phyloP scores from a whole-genome alignment of 495 filamentous ascomycete genomes.

The Hyaloscypha bicolor region DNA sequence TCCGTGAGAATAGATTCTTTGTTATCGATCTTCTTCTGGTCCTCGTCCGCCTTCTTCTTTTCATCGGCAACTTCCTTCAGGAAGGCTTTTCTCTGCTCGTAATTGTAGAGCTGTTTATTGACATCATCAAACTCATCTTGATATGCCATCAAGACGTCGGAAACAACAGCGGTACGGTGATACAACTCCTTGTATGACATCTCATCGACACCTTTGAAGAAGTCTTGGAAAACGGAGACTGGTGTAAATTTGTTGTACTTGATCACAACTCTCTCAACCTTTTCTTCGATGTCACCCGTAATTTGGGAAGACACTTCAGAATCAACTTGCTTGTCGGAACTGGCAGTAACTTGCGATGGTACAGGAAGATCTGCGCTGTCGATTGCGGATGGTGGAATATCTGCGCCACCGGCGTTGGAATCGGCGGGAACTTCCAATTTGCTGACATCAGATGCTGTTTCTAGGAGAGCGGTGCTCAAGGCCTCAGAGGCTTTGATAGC shows the following conservation, averaged over 20 bases:
- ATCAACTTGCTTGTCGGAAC: neutral
- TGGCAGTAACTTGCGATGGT: neutral
- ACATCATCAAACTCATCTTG: slow-evolving; percentile 29
- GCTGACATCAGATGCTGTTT: neutral
- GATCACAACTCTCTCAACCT: slow-evolving; percentile 1
- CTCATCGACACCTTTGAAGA: slow-evolving; percentile 15
- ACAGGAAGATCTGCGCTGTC: neutral
- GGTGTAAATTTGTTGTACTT: slow-evolving; percentile 22
- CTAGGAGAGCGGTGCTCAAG: neutral
- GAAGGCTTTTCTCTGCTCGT: slow-evolving; percentile 5
- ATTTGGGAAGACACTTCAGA: slow-evolving; percentile 1
- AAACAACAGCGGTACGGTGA: slow-evolving; percentile 15
- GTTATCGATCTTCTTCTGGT: neutral
- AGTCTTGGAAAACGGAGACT: slow-evolving; percentile 23
- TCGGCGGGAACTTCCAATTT: neutral
- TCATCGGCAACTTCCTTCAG: slow-evolving; percentile 7
- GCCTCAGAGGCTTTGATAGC: neutral
- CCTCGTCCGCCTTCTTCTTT: slow-evolving; percentile 1
- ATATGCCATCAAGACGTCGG: slow-evolving; percentile 8
- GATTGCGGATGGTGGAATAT: neutral
- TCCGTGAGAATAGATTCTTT: neutral
- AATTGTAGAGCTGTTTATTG: slow-evolving; percentile 10
- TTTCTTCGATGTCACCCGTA: neutral
- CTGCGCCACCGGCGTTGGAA: neutral
- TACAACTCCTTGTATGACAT: slow-evolving; percentile 28